phyloP scores from a whole-genome alignment of 129 eudicot genomes.

The Pulicaria dysenterica region DNA sequence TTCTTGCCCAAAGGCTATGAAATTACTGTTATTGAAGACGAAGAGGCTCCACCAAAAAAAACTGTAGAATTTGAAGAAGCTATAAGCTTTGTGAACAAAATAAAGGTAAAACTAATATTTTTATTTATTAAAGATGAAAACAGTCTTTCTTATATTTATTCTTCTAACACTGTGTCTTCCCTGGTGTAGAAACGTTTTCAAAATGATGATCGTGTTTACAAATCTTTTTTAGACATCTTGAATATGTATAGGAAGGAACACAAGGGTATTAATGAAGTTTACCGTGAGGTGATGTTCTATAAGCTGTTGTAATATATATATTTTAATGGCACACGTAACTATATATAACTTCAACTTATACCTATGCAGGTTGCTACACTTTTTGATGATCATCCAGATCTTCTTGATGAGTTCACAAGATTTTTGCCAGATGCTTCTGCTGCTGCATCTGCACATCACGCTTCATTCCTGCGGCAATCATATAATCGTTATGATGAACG shows the following conservation, averaged over 20 bases:
- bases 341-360: background rate
- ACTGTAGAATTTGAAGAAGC: constrained; percentile 94
- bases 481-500: constrained; percentile 66
- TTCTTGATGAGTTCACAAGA: constrained; percentile 89
- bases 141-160: constrained; percentile 10
- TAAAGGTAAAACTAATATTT: constrained; percentile 62
- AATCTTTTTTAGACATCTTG: constrained; percentile 80
- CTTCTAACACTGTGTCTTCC: background rate
- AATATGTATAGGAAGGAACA: constrained; percentile 88
- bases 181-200: constrained; percentile 75
- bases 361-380: constrained; percentile 76
- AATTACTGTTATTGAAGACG: constrained; percentile 74
- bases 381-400: constrained; percentile 82
- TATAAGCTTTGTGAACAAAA: constrained; percentile 91
- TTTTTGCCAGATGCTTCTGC: constrained; percentile 88
- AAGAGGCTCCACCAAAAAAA: constrained; percentile 75
- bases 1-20: constrained; percentile 95
- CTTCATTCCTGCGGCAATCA: constrained; percentile 56
- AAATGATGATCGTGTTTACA: constrained; percentile 82
- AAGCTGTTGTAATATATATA: background rate
- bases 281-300: constrained; percentile 63
- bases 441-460: constrained; percentile 61
- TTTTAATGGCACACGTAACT: background rate
- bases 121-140: background rate
- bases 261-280: constrained; percentile 82